Percentiles rank a stretch among this genome's conserved stretches.
phyloP scores from a whole-genome alignment of 2,329 filamentous ascomycete genomes.

The Penicillium digitatum region DNA sequence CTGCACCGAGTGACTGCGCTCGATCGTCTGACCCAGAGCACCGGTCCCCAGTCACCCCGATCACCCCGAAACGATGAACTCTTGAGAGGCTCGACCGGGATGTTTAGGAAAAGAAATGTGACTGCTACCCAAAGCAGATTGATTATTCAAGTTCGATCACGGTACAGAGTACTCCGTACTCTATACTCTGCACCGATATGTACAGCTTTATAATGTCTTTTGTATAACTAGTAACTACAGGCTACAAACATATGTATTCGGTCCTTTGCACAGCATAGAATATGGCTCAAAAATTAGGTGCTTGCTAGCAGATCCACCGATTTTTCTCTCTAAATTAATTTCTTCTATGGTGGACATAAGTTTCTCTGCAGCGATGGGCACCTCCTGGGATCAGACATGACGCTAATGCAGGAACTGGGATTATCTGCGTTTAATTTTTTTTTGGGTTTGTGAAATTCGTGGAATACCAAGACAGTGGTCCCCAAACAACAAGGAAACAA shows the following conservation, averaged over 20 bases:
- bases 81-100: background rate
- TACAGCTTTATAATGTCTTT: background rate
- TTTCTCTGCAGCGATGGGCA: constrained; percentile 7
- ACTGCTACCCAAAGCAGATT: constrained; percentile 2
- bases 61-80: background rate
- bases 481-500: background rate
- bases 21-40: constrained; percentile 10
- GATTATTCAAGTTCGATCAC: constrained; percentile 11
- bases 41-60: background rate
- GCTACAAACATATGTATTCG: background rate
- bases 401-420: constrained; percentile 40
- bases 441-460: background rate
- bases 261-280: background rate
- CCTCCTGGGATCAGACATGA: constrained; percentile 17
- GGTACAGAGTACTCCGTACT: background rate
- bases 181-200: background rate
- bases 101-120: background rate
- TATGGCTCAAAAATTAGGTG: background rate
- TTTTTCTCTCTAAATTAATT: background rate
- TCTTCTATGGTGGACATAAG: constrained; percentile 5
- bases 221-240: background rate
- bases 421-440: constrained; percentile 2
- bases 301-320: background rate
- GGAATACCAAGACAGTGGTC: background rate
- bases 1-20: constrained; percentile 1